Evolutionary conservation across 2,329 filamentous ascomycete genomes (phyloP).

Genomic region (Aschersonia sp.): DNA sequence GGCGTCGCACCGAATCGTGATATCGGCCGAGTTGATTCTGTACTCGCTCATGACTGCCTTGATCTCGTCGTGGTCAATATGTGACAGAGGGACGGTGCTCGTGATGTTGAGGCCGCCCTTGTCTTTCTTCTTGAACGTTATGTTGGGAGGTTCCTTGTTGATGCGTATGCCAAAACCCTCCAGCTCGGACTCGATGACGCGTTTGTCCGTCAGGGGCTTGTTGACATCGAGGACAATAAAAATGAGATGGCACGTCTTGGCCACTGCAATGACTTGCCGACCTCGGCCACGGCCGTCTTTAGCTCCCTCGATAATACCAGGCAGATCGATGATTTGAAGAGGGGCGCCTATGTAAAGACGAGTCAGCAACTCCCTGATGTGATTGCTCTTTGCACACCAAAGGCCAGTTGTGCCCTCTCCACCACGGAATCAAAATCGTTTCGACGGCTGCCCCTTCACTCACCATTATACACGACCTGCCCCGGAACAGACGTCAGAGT

Average conservation of each 20-base stretch:
- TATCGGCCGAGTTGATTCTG: constrained; percentile 89
- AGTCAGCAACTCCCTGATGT: neutral
- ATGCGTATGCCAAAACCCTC: constrained; percentile 96
- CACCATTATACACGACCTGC: constrained; percentile 85
- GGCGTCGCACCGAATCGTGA: constrained; percentile 93
- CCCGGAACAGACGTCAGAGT: constrained; percentile 95
- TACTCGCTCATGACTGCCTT: constrained; percentile 97
- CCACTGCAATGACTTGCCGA: constrained; percentile 95
- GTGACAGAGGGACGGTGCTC: constrained; percentile 79
- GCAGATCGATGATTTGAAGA: constrained; percentile 95
- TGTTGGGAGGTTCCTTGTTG: constrained; percentile 95
- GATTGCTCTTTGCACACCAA: neutral
- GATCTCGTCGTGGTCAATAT: constrained; percentile 94
- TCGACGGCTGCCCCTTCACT: constrained; percentile 5
- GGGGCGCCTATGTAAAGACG: constrained; percentile 48
- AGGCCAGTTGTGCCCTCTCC: neutral
- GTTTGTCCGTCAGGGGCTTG: constrained; percentile 94
- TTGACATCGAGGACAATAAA: constrained; percentile 98
- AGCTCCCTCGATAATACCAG: constrained; percentile 96
- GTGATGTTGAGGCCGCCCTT: constrained; percentile 94
- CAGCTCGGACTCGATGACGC: constrained; percentile 84
- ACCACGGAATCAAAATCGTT: no score
- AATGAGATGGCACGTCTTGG: constrained; percentile 96
- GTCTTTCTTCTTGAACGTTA: constrained; percentile 99
- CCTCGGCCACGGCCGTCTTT: constrained; percentile 97